Percentiles rank a stretch among this genome's conserved stretches.
These are phyloP conservation scores for Xylaria sp. DNA, from an alignment of 2,329 filamentous ascomycete genomes.

Conservation along the genomic window DNA sequence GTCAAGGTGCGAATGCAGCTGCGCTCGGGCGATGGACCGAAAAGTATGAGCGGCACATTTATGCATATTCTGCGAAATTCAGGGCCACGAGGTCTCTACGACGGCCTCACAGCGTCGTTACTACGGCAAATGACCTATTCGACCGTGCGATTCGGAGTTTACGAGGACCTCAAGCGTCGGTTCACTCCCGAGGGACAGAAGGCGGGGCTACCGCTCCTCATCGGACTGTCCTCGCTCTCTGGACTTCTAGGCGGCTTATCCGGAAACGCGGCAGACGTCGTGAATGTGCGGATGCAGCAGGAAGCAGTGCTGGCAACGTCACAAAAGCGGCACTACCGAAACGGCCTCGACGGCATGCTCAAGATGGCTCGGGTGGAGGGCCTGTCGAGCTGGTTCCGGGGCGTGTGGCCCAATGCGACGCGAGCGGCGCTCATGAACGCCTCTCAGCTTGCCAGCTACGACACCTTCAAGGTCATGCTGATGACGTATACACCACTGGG, in stretches of 20 bases:
- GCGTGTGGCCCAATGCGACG: conserved; percentile 83
- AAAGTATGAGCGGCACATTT: conserved; percentile 87
- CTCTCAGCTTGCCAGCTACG: conserved; percentile 84
- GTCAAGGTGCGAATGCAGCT: conserved; percentile 86
- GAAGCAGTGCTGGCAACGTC: conserved; percentile 79
- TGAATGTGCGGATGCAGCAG: conserved; percentile 99
- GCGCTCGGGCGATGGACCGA: conserved; percentile 77
- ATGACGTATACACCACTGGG: conserved; percentile 73
- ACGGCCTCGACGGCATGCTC: conserved; percentile 86
- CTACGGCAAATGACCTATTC: conserved; percentile 96
- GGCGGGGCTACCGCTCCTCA: conserved; percentile 79
- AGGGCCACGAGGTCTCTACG: conserved; percentile 85
- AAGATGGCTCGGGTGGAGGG: conserved; percentile 92
- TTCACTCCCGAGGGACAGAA: conserved; percentile 61
- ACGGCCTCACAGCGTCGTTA: conserved; percentile 89
- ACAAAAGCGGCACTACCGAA: conserved; percentile 85
- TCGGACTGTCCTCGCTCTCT: conserved; percentile 83
- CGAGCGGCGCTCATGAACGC: conserved; percentile 90
- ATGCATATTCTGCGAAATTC: conserved; percentile 80
- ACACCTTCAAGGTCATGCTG: conserved; percentile 79
- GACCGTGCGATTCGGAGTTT: conserved; percentile 94
- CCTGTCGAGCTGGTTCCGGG: conserved; percentile 78
- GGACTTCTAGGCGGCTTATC: conserved; percentile 90
- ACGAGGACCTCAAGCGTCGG: conserved; percentile 88
- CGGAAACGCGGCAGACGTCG: conserved; percentile 93